These are phyloP conservation scores for Phylloboletellus chloephorus DNA, from an alignment of 1,284 basidiomycete genomes.

Conservation along the genomic window DNA sequence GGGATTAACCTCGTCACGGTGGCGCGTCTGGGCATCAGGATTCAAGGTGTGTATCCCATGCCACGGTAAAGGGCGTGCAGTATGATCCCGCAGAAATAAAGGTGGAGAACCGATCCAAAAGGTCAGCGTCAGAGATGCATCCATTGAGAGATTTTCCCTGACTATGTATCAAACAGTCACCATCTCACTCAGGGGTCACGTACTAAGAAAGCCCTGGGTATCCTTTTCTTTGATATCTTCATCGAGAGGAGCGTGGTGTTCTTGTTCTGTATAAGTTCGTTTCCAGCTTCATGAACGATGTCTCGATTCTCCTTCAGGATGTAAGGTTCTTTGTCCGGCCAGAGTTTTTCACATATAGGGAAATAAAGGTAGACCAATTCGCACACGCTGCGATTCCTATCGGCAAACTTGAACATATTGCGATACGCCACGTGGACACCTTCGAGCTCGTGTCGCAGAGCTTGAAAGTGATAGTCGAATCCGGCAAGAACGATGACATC, in stretches of 20 bases:
- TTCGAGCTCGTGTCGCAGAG: conserved; percentile 44
- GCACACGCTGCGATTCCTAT: conserved; percentile 36
- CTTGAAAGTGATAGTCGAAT: conserved; percentile 46
- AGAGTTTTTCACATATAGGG: conserved; percentile 40
- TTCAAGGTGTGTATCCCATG: conserved; percentile 51
- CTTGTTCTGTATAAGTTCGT: conserved; percentile 39
- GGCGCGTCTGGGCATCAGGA: conserved; percentile 41
- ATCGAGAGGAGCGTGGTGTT: conserved; percentile 31
- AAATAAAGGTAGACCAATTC: conserved; percentile 41
- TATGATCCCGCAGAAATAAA: conserved; percentile 53
- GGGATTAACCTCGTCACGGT: conserved; percentile 40
- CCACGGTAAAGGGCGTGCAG: conserved; percentile 47
- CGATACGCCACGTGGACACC: conserved; percentile 46
- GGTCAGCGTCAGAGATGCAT: conserved; percentile 44
- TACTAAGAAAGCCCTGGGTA: conserved; percentile 44
- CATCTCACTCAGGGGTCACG: conserved; percentile 17
- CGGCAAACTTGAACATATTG: conserved; percentile 42
- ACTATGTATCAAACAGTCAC: conserved; percentile 30
- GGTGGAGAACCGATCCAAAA: conserved; percentile 49
- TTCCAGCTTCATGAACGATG: conserved; percentile 39
- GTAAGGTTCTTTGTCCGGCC: conserved; percentile 39
- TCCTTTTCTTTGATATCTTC: conserved; percentile 37
- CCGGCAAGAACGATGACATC: conserved; percentile 49
- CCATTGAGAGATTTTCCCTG: conserved; percentile 42
- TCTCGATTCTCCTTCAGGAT: conserved; percentile 34